Evolutionary conservation across 2,329 filamentous ascomycete species (phyloP).

Genomic region (Drechslerella stenobrocha): DNA sequence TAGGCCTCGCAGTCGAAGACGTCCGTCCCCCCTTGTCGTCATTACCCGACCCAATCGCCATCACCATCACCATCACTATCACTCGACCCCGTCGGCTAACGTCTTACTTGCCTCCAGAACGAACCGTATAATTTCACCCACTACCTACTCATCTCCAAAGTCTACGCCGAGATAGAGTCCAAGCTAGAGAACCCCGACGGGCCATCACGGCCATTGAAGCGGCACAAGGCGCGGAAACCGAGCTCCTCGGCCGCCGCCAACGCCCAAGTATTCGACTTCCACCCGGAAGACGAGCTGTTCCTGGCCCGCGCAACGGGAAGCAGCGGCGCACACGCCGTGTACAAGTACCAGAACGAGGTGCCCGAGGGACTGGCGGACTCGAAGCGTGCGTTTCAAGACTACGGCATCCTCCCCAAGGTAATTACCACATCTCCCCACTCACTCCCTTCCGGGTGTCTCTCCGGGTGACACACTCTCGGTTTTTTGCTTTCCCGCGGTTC

Average conservation of each 20-base stretch:
- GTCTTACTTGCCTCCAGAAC: slow-evolving; percentile 57
- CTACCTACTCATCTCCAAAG: slow-evolving; percentile 88
- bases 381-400: slow-evolving; percentile 90
- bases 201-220: slow-evolving; percentile 9
- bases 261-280: slow-evolving; percentile 72
- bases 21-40: too few species aligned
- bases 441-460: neutral
- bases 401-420: slow-evolving; percentile 78
- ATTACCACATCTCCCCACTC: neutral
- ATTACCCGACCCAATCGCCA: too few species aligned
- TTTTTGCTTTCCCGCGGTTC: neutral
- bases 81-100: neutral
- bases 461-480: too few species aligned
- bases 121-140: slow-evolving; percentile 93
- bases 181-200: slow-evolving; percentile 65
- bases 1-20: slow-evolving; percentile 83
- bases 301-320: slow-evolving; percentile 59
- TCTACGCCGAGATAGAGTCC: slow-evolving; percentile 86
- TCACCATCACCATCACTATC: too few species aligned
- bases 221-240: slow-evolving; percentile 13
- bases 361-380: slow-evolving; percentile 83
- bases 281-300: slow-evolving; percentile 90
- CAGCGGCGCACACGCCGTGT: slow-evolving; percentile 70
- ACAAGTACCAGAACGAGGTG: slow-evolving; percentile 74
- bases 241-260: neutral